Conservation (phyloP, 768 basidiomycete species). For the Boletus insuetus region DNA sequence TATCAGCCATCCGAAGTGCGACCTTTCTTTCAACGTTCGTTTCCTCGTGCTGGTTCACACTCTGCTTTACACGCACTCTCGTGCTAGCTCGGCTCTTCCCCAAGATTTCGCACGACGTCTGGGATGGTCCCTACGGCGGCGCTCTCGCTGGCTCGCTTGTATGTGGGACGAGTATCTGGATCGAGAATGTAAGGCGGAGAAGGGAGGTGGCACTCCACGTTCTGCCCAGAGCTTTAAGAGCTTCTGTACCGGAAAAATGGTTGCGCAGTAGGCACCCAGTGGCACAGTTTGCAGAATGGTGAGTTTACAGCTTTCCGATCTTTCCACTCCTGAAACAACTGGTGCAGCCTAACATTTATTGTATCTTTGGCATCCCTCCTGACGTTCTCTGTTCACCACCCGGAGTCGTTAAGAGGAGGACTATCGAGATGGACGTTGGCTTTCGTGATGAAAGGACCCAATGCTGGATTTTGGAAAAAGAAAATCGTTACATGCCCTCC, state of each 20-base stretch:
- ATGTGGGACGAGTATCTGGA: slow-evolving; percentile 76
- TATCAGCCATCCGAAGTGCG: slow-evolving; percentile 61
- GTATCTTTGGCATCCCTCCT: slow-evolving; percentile 64
- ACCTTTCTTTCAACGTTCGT: slow-evolving; percentile 72
- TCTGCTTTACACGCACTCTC: slow-evolving; percentile 69
- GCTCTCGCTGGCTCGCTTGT: slow-evolving; percentile 62
- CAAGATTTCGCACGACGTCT: slow-evolving; percentile 68
- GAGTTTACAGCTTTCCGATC: slow-evolving; percentile 10
- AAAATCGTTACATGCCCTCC: slow-evolving; percentile 12
- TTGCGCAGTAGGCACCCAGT: slow-evolving; percentile 41
- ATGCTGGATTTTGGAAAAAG: slow-evolving; percentile 51
- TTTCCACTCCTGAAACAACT: slow-evolving; percentile 8
- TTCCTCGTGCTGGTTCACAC: slow-evolving; percentile 63
- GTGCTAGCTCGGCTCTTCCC: slow-evolving; percentile 63
- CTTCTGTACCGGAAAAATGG: slow-evolving; percentile 59
- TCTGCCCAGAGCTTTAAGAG: slow-evolving; percentile 64
- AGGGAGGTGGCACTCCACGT: slow-evolving; percentile 83
- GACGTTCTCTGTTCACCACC: slow-evolving; percentile 59
- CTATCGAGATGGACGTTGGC: slow-evolving; percentile 69
- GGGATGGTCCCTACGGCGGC: slow-evolving; percentile 75
- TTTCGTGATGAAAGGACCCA: slow-evolving; percentile 63
- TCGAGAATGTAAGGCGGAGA: slow-evolving; percentile 67
- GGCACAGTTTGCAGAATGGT: slow-evolving; percentile 56
- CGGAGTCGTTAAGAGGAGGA: slow-evolving; percentile 69
- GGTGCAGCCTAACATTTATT: slow-evolving; percentile 52